Evolutionary conservation across 2,329 filamentous ascomycete species (phyloP).

Genomic region (Plenodomus tracheiphilus): DNA sequence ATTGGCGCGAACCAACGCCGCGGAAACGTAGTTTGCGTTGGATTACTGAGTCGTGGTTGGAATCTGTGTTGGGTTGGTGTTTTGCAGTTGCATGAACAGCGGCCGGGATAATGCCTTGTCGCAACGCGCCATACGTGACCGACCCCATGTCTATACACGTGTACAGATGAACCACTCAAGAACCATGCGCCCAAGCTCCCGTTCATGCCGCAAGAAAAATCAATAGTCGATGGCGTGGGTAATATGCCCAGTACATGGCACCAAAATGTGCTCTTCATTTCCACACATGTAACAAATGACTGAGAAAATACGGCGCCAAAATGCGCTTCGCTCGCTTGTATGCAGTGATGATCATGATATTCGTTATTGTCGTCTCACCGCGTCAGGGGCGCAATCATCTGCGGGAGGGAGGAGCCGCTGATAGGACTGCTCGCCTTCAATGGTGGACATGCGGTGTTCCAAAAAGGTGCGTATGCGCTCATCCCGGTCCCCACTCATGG

Average conservation of each 20-base stretch:
- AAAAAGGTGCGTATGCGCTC: conserved; percentile 76
- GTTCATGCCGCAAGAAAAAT: conserved; percentile 8
- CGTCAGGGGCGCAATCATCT: conserved; percentile 52
- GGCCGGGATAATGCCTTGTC: too few species aligned
- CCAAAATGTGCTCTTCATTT: conserved; percentile 10
- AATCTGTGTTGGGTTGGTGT: too few species aligned
- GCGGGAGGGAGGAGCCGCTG: conserved; percentile 50
- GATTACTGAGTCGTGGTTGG: too few species aligned
- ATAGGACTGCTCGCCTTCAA: conserved; percentile 49
- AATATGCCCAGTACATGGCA: conserved; percentile 2
- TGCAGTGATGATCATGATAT: not conserved
- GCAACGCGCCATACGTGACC: too few species aligned
- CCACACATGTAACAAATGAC: not conserved
- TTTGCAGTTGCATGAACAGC: too few species aligned
- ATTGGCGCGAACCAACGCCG: too few species aligned
- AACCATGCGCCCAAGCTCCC: conserved; percentile 22
- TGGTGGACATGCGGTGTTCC: conserved; percentile 52
- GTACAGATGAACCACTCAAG: conserved; percentile 21
- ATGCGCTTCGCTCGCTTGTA: conserved; percentile 2
- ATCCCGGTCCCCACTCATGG: conserved; percentile 52
- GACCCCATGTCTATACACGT: not conserved
- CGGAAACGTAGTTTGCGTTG: too few species aligned
- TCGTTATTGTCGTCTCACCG: conserved; percentile 35
- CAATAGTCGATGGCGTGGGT: not conserved
- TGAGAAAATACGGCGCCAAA: too few species aligned